Percentiles rank a stretch among this genome's conserved stretches.
Conservation (phyloP, 129 eudicot species). For the Smallanthus sonchifolius region DNA sequence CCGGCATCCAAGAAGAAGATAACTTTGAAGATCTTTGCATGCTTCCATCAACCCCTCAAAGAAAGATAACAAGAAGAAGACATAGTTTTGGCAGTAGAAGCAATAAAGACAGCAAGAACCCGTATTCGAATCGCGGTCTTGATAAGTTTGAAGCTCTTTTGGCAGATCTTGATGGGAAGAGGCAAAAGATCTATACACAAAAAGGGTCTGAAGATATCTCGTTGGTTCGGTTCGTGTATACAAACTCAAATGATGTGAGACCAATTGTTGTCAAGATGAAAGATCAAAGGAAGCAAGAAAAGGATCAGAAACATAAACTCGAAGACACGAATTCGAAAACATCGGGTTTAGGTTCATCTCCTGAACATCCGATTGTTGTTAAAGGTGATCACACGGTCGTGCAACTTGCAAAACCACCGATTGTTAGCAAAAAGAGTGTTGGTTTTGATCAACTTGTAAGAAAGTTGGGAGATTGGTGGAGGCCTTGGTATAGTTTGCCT, state of each 20-base stretch:
- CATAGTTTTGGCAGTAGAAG: constrained; percentile 39
- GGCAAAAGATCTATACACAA: constrained; percentile 46
- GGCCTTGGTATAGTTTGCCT: constrained; percentile 45
- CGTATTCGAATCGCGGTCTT: constrained; percentile 43
- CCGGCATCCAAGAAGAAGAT: constrained; percentile 28
- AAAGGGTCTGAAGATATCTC: constrained; percentile 45
- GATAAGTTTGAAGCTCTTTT: constrained; percentile 47
- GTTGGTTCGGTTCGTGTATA: constrained; percentile 34
- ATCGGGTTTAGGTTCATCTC: not conserved
- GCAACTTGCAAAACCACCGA: not conserved
- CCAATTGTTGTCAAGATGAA: constrained; percentile 39
- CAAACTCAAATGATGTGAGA: constrained; percentile 20
- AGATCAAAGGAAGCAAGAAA: constrained; percentile 30
- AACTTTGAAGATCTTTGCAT: constrained; percentile 27
- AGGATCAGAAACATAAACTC: not conserved
- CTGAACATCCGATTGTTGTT: too few species aligned
- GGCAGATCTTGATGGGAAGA: constrained; percentile 47
- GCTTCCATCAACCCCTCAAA: constrained; percentile 18
- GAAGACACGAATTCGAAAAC: constrained; percentile 21
- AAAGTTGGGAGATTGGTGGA: constrained; percentile 35
- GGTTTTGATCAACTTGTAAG: constrained; percentile 14
- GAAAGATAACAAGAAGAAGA: constrained; percentile 31
- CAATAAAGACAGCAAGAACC: constrained; percentile 41
- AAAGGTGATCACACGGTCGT: not conserved
- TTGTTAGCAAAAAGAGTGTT: constrained; percentile 4